These are phyloP conservation scores for Tricholoma flavovirens DNA, from an alignment of 768 basidiomycete species.

Conservation along the genomic window DNA sequence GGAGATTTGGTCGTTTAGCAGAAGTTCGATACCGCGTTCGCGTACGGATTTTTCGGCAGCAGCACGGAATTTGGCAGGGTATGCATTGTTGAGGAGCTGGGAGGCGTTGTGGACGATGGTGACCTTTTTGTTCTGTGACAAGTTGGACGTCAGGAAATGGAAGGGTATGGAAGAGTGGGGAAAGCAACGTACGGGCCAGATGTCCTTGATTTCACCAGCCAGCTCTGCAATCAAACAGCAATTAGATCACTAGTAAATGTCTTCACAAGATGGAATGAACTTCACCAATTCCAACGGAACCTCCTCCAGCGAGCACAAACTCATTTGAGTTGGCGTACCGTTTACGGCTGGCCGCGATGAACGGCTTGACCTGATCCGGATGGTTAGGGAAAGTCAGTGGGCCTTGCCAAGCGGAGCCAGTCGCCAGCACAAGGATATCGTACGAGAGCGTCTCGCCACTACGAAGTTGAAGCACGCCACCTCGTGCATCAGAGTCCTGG, in stretches of 20 bases:
- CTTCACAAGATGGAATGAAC: conserved; percentile 15
- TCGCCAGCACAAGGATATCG: conserved; percentile 51
- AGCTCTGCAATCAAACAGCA: conserved; percentile 22
- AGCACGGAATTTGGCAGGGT: conserved; percentile 49
- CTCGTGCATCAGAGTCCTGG: conserved; percentile 23
- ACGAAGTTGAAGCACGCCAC: conserved; percentile 39
- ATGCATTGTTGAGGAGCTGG: conserved; percentile 49
- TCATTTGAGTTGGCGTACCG: conserved; percentile 33
- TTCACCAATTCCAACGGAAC: conserved; percentile 45
- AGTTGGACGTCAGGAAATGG: not conserved
- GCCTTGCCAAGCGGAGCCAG: conserved; percentile 51
- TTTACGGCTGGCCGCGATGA: conserved; percentile 23
- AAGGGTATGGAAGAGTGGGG: conserved; percentile 9
- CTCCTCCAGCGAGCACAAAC: conserved; percentile 52
- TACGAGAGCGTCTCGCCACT: conserved; percentile 41
- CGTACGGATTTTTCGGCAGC: conserved; percentile 34
- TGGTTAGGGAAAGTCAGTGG: conserved; percentile 40
- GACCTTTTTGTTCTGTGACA: conserved; percentile 40
- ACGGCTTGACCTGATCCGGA: conserved; percentile 21
- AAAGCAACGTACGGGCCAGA: conserved; percentile 29
- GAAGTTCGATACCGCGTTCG: conserved; percentile 42
- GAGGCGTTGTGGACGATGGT: conserved; percentile 55
- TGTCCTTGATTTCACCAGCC: conserved; percentile 40
- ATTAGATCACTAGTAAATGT: not conserved
- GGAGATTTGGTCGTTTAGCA: conserved; percentile 46